Conservation (phyloP, 2,329 filamentous ascomycete species). For the Sclerotinia glacialis region DNA sequence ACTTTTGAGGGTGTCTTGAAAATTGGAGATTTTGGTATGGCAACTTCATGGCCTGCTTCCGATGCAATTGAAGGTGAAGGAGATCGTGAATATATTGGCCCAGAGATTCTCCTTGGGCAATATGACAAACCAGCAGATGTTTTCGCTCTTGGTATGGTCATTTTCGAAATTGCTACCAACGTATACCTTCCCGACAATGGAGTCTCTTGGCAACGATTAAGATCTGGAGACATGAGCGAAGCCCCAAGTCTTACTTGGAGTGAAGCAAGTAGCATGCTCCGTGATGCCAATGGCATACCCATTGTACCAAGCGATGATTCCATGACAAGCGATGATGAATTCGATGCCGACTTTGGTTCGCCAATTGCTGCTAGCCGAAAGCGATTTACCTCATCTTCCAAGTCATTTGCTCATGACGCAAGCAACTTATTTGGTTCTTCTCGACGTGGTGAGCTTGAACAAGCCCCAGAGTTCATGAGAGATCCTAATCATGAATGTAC, state of each 20-base stretch:
- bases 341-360: conserved; percentile 42
- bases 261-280: conserved; percentile 64
- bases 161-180: conserved; percentile 92
- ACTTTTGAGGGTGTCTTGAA: conserved; percentile 78
- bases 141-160: conserved; percentile 90
- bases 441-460: conserved; percentile 52
- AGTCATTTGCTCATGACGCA: conserved; percentile 39
- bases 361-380: conserved; percentile 37
- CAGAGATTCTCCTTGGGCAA: conserved; percentile 81
- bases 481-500: conserved; percentile 69
- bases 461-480: conserved; percentile 87
- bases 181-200: conserved; percentile 93
- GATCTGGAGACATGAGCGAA: conserved; percentile 84
- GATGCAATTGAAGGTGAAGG: conserved; percentile 83
- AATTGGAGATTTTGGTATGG: conserved; percentile 84
- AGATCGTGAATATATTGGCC: conserved; percentile 93
- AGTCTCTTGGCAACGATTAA: conserved; percentile 82
- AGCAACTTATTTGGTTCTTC: conserved; percentile 42
- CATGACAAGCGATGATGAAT: conserved; percentile 43
- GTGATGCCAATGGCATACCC: conserved; percentile 72
- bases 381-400: conserved; percentile 35
- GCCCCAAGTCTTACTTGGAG: conserved; percentile 85
- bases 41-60: conserved; percentile 72
- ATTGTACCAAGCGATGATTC: conserved; percentile 43
- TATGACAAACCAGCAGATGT: conserved; percentile 91